Evolutionary conservation across 2,329 filamentous ascomycete species (phyloP), one percentile per base, ranked within the genome.

Genomic region (Cercospora zeina): DNA sequence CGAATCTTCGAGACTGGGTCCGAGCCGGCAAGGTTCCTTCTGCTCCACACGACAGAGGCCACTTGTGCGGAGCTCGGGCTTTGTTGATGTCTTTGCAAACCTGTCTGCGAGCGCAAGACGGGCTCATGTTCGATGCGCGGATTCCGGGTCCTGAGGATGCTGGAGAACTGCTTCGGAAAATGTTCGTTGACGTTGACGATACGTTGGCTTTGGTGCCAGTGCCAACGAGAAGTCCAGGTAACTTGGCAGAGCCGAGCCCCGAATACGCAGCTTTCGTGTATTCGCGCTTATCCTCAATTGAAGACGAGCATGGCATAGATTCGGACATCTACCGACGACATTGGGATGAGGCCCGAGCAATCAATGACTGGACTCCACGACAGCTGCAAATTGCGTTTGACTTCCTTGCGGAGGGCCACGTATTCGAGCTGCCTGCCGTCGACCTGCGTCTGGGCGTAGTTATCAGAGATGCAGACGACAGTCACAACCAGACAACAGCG

Each of bases 1-100:
- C 27, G 4, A 7, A 37, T 30, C 36, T 60, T 24, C 10, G 31
- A 11, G 5, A 16, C n/a, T 60, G 27, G 49, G 24, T 34, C 11
- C 14, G 24, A 30, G 30, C 33, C 4, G 30, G 16, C 21, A 39
- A 37, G 19, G 24, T 4, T n/a, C 58, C 50, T 6, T 39, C 24
- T 50, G 30, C 36, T 2, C 16, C 50, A n/a, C 36, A 42, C 16
- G 51, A 42, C 13, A 2, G 11, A 3, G 11, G 3, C 30, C 34
- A 30, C 34, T 16, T 60, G 11, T 54, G 58, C 31, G 58, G 58
- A 21, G 49, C 58, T 21, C 24, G 51, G 9, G 58, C 58, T 13
- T n/a, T 60, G 24, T 27, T 60, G 24, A 30, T 42, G n/a, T 60
- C 58, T 7, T 30, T 60, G 9, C 49, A 54, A 13, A 16, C 58